Evolutionary conservation across 1,284 basidiomycete species (phyloP), one percentile per base, ranked within the genome.

Genomic region (Boletellus sp.): DNA sequence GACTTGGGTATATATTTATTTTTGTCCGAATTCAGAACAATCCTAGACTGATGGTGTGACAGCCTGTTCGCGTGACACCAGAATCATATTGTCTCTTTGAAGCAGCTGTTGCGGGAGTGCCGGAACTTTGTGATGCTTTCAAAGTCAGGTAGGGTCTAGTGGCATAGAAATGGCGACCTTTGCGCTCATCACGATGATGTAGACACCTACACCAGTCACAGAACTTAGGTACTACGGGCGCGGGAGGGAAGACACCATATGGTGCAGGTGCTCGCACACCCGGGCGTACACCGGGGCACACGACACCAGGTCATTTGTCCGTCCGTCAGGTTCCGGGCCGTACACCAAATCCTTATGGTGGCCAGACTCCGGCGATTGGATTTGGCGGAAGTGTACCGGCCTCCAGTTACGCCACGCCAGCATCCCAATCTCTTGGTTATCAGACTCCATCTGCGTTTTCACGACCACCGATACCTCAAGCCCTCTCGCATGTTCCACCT

Each of bases 51-150:
- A 58, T 57, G 30, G 44, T 53, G 51, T 55, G 47, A 42, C 58
- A 94, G 92, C 91, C 91, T 49, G 85, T 97, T 53, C 85, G 89
- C 50, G 90, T 97, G 44, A 81, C 90, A 7, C 93, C 94, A 5
- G 91, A 93, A 65, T 91, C 91, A 2, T 97, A 92, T 69, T 89
- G 89, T 65, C 79, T 97, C 15, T 90, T 91, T 62, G 91, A 92
- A 58, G 91, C 92, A 13, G 82, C 91, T 44, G 89, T 93, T 26
- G 86, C 90, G 10, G 93, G 91, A 51, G 91, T 97, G 22, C 85
- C 90, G 1, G 92, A 95, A 70, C 74, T 97, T 3, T 96, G 93
- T 60, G 93, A 97, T 66, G 93, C 93, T 16, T 97, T 97, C 83
- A 97, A 97, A 83, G 84, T 91, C 64, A 78, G 89, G 82, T 89